Evolutionary conservation across 352 stramenopile species (phyloP), one percentile per base, ranked within the genome.

Genomic region (Phytopythium delawarense): DNA sequence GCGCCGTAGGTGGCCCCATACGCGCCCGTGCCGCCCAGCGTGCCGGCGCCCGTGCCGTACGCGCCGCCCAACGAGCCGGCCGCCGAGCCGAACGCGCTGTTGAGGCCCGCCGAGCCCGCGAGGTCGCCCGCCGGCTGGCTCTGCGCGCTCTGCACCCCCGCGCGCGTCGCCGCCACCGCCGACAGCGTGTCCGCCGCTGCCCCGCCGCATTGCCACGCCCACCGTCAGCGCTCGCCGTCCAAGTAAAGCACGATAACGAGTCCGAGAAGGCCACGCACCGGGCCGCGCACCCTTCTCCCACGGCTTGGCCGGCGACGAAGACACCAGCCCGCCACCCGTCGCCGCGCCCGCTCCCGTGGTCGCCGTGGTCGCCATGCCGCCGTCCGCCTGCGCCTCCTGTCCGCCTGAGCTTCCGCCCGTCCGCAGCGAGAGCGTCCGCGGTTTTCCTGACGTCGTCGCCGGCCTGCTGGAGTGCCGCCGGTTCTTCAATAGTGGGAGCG

Each of bases 261-360:
- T 7, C 35, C 8, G 9, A 40, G 35, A 40, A 15, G 34, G 15
- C 15, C 23, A 55, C 57, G 35, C 51, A 84, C 73, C 66, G 32
- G 68, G 50, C 62, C 66, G 67, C 7, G 72, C 67, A 11, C 61
- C 49, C 53, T 79, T 81, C 54, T 88, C 78, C 78, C 78, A 88
- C 9, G 78, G 78, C 63, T 88, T 88, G 13, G 67, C 44, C 9
- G 76, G 78, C 28, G 65, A 57, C 39, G 55, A 5, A 9, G 54
- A 59, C 23, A 50, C 8, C 21, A 59, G 37, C 3, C 54, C 54
- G 40, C 40, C 55, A 11, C 39, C 15, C 13, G 13, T 37, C 11
- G 64, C 59, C 7, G 59, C 48, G 52, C 44, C 44, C 23, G 48
- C 50, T 8, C 34, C 72, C 44, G 67, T 63, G 34, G 71, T 76